Base-by-base conservation (phyloP, 345 rosid genomes). In the Syzygium oleosum region DNA sequence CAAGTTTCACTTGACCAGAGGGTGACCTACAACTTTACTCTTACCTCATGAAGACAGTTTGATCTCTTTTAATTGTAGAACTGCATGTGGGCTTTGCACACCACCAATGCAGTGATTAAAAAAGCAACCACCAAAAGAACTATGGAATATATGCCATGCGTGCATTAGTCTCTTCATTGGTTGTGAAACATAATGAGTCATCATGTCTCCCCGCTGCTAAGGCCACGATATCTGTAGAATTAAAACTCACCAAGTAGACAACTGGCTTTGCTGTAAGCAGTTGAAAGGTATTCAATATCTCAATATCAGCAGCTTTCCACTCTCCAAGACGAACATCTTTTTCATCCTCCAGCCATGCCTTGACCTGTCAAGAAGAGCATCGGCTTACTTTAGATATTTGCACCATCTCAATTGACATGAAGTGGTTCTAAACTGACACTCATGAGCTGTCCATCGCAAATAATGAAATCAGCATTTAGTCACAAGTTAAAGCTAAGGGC, bases 231-330 rank as follows among this genome's bases (percentile, higher is more conserved):
- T 51, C 51, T 21, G 43, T n/a, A 25, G 49, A 85, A 84, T 13
- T 16, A 46, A 80, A 21, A 77, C 93, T 89, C 84, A 98, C 99
- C 95, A 98, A 90, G 94, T 98, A 98, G 91, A 96, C 99, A 86
- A 98, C 98, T 59, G 98, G 98, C 92, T 98, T 98, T 79, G 99
- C 99, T 43, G 98, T 93, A 85, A 98, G 99, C 97, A 98, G 90
- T 85, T 98, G 98, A 91, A 98, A 98, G 65, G 97, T 93, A 91
- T 98, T 96, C 87, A 98, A 77, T 88, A 98, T 95, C 95, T 98
- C 99, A 85, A 96, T 91, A 84, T 96, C 99, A 92, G 98, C 97
- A 87, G 99, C 93, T 89, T 98, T 98, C 99, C 99, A 98, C 77
- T 98, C 99, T 88, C 98, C 99, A 41, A 98, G 90, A 55, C 98